Base-by-base conservation (phyloP, 306 rosid genomes). In the Cotoneaster glaucophyllus region DNA sequence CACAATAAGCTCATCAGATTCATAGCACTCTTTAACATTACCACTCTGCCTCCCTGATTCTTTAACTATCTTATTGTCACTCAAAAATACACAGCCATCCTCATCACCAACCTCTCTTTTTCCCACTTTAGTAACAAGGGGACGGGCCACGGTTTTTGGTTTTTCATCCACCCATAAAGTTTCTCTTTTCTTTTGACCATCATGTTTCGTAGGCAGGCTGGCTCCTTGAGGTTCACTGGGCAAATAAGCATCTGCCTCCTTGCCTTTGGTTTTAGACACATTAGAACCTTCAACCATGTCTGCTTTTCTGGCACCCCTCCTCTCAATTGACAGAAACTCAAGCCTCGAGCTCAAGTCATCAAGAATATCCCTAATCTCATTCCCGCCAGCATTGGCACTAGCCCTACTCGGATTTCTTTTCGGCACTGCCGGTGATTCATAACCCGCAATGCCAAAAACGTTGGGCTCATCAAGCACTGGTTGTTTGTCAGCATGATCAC, bases 341-440 rank as follows among this genome's bases (percentile, higher is more conserved):
- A 95, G 93, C 85, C 57, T 94, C 4, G 97, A 81, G 74, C 79
- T 90, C 84, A 94, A 84, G 29, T 92, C 92, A 41, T 78, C 77
- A 31, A 92, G 87, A 45, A 95, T 95, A 82, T 90, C 96, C 85
- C 87, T 87, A 72, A 92, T 95, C 72, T 90, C 97, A 82, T 65
- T 89, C 64, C 71, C 85, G 31, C 86, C 89, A 45, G 56, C 82
- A 75, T 73, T 79, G 71, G 77, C 73, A 70, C 83, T 68, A 54
- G 63, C 67, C 61, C 26, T 68, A 6, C 25, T 70, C 4, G 74
- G 80, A 34, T 67, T 81, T 52, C 62, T 76, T 0, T 58, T 72
- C 6, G 73, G 77, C 3, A 73, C 82, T 53, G 66, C 37, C 0
- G 93, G 98, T 3, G 95, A 87, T 70, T 92, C 92, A 59, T 87